Evolutionary conservation across 1,284 basidiomycete genomes (phyloP).

Genomic region (Rhizoctonia solani): DNA sequence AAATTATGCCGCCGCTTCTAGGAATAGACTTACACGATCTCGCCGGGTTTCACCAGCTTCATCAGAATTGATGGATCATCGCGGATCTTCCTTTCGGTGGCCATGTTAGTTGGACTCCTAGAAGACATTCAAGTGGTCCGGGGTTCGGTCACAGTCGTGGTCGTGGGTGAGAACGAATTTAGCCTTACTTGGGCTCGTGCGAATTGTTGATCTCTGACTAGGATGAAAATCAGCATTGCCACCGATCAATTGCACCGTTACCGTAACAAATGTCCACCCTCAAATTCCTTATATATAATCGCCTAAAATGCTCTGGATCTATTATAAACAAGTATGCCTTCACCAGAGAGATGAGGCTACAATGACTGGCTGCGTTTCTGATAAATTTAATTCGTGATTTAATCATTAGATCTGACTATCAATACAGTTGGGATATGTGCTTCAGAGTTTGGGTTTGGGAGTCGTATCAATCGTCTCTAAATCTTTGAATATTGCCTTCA

Average conservation of each 20-base stretch:
- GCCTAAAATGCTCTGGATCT: too few relatives aligned
- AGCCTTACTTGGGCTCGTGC: background rate
- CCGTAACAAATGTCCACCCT: too few relatives aligned
- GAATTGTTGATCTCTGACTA: conserved; percentile 23
- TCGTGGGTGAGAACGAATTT: background rate
- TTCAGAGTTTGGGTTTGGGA: conserved; percentile 9
- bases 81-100: conserved; percentile 29
- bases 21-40: conserved; percentile 27
- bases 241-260: too few relatives aligned
- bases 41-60: conserved; percentile 40
- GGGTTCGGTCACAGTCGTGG: background rate
- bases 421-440: too few relatives aligned
- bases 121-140: background rate
- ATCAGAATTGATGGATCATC: conserved; percentile 41
- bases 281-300: too few relatives aligned
- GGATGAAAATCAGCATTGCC: conserved; percentile 16
- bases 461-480: background rate
- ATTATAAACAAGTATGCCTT: too few relatives aligned
- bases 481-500: conserved; percentile 61
- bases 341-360: too few relatives aligned
- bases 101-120: background rate
- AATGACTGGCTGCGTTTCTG: too few relatives aligned
- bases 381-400: too few relatives aligned
- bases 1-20: background rate
- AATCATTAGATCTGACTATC: too few relatives aligned